Evolutionary conservation across 192 early-diverging fungal genomes (phyloP), one percentile per base, ranked within the genome.

Genomic region (Backusella sp.): DNA sequence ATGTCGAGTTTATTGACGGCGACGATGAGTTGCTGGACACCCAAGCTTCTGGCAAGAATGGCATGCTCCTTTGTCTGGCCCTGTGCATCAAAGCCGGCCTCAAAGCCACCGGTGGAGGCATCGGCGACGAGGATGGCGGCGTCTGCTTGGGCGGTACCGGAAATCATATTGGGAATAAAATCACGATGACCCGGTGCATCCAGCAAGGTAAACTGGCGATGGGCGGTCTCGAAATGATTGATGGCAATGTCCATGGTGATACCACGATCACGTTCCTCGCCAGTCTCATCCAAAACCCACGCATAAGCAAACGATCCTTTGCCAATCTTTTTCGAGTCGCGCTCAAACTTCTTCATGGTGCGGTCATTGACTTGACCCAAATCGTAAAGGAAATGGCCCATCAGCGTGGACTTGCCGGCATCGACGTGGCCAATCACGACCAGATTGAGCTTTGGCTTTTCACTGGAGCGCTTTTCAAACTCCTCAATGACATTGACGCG

Each of bases 111-210:
- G 0, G 86, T 88, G 0, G 92, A 89, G 4, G 93, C 90, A 79
- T 98, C 97, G 6, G 98, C 92, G 9, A 99, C 98, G 39, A 99
- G 86, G 12, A 99, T 86, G 0, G 96, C 96, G 17, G 92, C 96
- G 89, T 99, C 98, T 0, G 98, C 98, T 70, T 96, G 95, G 32
- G 89, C 83, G 5, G 98, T 95, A 6, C 98, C 98, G 2, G 92
- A 92, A 75, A 99, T 98, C 97, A 99, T 99, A 79, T 97, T 96
- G n/a, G 98, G 97, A 68, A 99, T 92, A 83, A 99, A 99, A 84
- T 99, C 98, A 26, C 94, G 87, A 77, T 99, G 98, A 4, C 98
- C 98, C 3, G 98, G 98, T 3, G 97, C 95, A 79, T 99, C 98
- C 76, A 99, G 78, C 14, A 99, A 73, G 6, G 96, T 98, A 74